Conservation (phyloP, 306 rosid species). For the Vigna nakashimae region DNA sequence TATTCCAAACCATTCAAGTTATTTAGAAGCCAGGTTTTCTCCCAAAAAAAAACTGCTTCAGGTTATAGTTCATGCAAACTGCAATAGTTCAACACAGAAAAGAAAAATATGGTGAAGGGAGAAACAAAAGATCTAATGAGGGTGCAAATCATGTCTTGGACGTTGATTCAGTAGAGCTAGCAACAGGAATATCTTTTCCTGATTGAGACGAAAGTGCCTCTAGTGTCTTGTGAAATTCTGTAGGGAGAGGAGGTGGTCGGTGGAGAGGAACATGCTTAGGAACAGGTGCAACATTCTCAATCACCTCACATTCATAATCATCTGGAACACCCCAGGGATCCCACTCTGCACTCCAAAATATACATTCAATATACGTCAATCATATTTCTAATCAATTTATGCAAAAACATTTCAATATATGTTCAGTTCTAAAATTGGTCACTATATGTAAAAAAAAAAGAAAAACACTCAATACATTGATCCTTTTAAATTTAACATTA, state of each 20-base stretch:
- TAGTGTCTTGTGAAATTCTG: slow-evolving; percentile 68
- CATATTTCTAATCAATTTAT: not conserved
- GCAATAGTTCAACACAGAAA: slow-evolving; percentile 28
- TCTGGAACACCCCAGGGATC: slow-evolving; percentile 94
- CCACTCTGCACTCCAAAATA: slow-evolving; percentile 74
- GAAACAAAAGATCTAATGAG: slow-evolving; percentile 44
- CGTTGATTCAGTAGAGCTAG: slow-evolving; percentile 54
- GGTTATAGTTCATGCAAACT: slow-evolving; percentile 35
- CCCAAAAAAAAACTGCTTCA: slow-evolving; percentile 1
- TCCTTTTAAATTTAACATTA: too few species aligned
- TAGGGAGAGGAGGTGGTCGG: slow-evolving; percentile 88
- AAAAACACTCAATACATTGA: too few species aligned
- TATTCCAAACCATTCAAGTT: slow-evolving; percentile 36
- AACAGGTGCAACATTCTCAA: slow-evolving; percentile 89
- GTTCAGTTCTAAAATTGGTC: too few species aligned
- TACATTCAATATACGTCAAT: slow-evolving; percentile 9
- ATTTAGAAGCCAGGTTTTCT: slow-evolving; percentile 32
- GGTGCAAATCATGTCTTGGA: slow-evolving; percentile 53
- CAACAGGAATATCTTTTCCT: slow-evolving; percentile 44
- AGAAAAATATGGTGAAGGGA: slow-evolving; percentile 31
- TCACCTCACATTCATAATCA: slow-evolving; percentile 81
- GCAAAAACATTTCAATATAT: slow-evolving; percentile 4
- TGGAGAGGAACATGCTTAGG: slow-evolving; percentile 86
- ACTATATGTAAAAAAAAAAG: too few species aligned
- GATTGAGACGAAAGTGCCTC: slow-evolving; percentile 49